phyloP scores from a whole-genome alignment of 1,139 yeast species.

The Suhomyces bolitotheri region DNA sequence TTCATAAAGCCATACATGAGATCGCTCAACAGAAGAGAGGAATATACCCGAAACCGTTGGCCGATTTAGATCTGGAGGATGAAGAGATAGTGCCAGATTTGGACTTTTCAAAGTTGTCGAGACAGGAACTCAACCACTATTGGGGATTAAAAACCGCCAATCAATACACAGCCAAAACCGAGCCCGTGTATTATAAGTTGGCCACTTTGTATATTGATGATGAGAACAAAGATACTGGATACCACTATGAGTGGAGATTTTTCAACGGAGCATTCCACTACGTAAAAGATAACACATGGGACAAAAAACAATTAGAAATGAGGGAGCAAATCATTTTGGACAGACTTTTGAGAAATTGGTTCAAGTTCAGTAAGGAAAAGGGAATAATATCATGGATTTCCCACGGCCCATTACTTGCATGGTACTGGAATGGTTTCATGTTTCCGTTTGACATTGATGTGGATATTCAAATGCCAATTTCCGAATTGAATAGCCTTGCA shows the following conservation, averaged over 20 bases:
- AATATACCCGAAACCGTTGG: not conserved
- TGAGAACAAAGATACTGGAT: conserved; percentile 33
- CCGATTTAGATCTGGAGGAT: not conserved
- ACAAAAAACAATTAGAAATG: conserved; percentile 24
- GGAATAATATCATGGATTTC: conserved; percentile 34
- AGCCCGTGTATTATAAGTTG: conserved; percentile 36
- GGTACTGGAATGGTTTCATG: conserved; percentile 27
- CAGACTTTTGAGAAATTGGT: conserved; percentile 25
- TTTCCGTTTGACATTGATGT: conserved; percentile 19
- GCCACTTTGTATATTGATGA: conserved; percentile 32
- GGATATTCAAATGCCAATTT: conserved; percentile 18
- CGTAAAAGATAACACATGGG: conserved; percentile 28
- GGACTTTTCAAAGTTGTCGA: conserved; percentile 9
- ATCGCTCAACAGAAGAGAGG: conserved; percentile 2
- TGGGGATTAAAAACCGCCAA: conserved; percentile 26
- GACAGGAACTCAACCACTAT: conserved; percentile 28
- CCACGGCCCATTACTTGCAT: conserved; percentile 31
- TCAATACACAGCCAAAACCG: conserved; percentile 16
- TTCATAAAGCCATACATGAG: conserved; percentile 2
- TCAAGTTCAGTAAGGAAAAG: conserved; percentile 29
- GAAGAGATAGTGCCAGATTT: conserved; percentile 1
- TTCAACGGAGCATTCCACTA: conserved; percentile 38
- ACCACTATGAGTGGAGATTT: conserved; percentile 45
- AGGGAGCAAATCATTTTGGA: conserved; percentile 30
- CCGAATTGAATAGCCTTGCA: conserved; percentile 14